Evolutionary conservation across 2,329 filamentous ascomycete species (phyloP), one percentile per base, ranked within the genome.

Genomic region (Pseudogymnoascus sp.): DNA sequence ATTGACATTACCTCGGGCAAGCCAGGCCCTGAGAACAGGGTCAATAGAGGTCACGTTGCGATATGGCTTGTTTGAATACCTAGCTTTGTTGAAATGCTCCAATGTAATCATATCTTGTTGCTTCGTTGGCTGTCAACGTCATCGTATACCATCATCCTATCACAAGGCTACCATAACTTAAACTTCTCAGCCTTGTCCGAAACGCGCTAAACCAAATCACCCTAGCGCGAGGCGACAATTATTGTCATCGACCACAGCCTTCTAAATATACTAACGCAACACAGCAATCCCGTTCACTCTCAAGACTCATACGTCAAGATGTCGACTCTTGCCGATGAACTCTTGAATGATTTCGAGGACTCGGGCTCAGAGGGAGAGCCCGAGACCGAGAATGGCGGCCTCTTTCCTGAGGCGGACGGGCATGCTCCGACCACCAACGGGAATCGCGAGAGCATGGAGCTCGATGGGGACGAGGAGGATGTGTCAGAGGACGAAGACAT

Each of bases 301-400:
- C 59, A 43, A 62, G 55, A 45, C 55, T 38, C 45, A 43, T 59
- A 61, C 29, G 26, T 41, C 65, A 72, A 68, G 31, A 95, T 97
- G 92, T 91, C 93, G 74, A 95, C 91, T 49, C 83, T 95, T 66
- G 93, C 91, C 66, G 92, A 97, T 71, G 93, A 97, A 74, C 83
- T 99, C 10, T 81, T 97, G 69, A 90, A 94, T 71, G 91, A 96
- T 73, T 94, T 96, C 67, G 91, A 92, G 70, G 91, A 95, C 72
- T 90, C 87, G 5, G 91, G 87, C 60, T 91, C 91, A 61, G 90
- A 94, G 69, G 84, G 82, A 38, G 87, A 88, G 65, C 84, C 85
- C 37, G 79, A 83, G 63, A 78, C 85, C 37, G 79, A 83, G 63
- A 78, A 81, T 60, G 78, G 80, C 65, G 73, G 71, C 33, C 71